Conservation (phyloP, 208 protist species). For the Leishmania braziliensis region DNA sequence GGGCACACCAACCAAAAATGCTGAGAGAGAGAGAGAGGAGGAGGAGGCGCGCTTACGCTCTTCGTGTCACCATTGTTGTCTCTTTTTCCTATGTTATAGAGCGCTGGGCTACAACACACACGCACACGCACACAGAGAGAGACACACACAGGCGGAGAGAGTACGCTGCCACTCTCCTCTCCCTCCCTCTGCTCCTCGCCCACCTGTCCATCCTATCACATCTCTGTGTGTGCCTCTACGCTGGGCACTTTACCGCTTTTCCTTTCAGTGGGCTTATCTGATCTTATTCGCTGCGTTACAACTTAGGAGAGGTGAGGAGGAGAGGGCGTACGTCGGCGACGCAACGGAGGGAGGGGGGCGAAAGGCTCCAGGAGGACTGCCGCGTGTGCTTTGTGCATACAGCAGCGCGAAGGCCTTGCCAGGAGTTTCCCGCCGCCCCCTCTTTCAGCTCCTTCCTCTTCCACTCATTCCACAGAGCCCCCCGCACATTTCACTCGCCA, state of each 20-base stretch:
- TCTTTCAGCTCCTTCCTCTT: not conserved
- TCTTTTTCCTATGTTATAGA: too few species aligned
- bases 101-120: not conserved
- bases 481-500: not conserved
- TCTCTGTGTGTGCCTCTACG: not conserved
- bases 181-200: not conserved
- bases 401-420: not conserved
- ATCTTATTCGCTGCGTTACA: not conserved
- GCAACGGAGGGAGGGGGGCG: not conserved
- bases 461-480: not conserved
- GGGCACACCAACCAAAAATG: too few species aligned
- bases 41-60: not conserved
- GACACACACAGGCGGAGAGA: not conserved
- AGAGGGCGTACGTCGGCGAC: too few species aligned
- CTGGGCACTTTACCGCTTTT: not conserved
- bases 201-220: not conserved
- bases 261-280: not conserved
- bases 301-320: not conserved
- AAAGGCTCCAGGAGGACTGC: not conserved
- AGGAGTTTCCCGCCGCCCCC: not conserved
- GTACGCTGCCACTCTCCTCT: not conserved
- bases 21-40: too few species aligned
- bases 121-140: not conserved
- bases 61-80: too few species aligned
- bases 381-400: not conserved